These are phyloP conservation scores for Saturnispora zaruensis DNA, from an alignment of 805 yeast species.

Conservation along the genomic window DNA sequence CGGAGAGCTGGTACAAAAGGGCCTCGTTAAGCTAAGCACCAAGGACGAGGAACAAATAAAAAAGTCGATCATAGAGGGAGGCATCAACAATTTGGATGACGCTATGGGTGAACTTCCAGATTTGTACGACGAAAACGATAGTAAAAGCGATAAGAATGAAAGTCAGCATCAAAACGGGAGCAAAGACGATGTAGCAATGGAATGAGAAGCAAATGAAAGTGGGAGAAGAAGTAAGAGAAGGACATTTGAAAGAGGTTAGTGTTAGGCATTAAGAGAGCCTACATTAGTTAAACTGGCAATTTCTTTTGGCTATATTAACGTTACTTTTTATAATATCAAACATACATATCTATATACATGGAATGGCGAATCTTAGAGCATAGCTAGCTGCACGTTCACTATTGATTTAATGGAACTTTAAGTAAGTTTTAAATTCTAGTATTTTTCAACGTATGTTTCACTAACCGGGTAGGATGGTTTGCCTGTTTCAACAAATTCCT, in stretches of 20 bases:
- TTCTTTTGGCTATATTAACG: no score
- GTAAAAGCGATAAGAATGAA: slow-evolving; percentile 3
- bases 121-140: neutral
- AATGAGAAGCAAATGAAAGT: neutral
- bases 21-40: slow-evolving; percentile 28
- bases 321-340: no score
- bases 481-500: slow-evolving; percentile 72
- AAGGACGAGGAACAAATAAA: slow-evolving; percentile 9
- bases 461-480: slow-evolving; percentile 32
- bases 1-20: slow-evolving; percentile 38
- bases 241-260: no score
- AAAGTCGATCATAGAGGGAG: neutral
- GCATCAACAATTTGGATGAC: neutral
- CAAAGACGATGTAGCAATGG: neutral
- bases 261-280: no score
- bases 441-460: slow-evolving; percentile 27
- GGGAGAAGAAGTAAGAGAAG: no score
- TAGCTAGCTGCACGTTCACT: neutral
- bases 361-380: neutral
- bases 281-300: no score
- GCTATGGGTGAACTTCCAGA: slow-evolving; percentile 4
- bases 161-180: neutral
- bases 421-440: slow-evolving; percentile 12
- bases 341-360: slow-evolving; percentile 11
- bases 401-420: neutral